These are phyloP conservation scores for Metrosideros polymorpha DNA, from an alignment of 441 rosid species.

Conservation along the genomic window DNA sequence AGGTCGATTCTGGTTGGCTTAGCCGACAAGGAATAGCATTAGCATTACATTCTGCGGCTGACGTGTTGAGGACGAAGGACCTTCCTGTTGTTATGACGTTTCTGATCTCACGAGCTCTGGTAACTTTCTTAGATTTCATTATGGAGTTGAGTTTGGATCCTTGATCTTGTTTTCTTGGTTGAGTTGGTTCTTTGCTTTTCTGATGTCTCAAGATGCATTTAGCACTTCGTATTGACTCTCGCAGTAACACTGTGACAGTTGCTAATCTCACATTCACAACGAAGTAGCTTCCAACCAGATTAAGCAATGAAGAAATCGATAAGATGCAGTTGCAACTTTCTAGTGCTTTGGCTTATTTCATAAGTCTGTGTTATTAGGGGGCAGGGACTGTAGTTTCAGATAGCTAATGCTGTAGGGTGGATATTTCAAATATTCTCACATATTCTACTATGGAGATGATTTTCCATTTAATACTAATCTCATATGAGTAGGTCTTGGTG, in stretches of 20 bases:
- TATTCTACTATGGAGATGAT: background rate
- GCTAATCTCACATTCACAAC: background rate
- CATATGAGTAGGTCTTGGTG: background rate
- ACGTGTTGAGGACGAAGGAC: conserved; percentile 88
- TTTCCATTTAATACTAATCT: background rate
- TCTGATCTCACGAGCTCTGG: conserved; percentile 95
- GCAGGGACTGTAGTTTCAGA: background rate
- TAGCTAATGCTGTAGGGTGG: background rate
- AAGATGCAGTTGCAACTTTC: background rate
- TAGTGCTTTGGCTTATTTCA: background rate
- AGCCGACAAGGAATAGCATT: conserved; percentile 95
- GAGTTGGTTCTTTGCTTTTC: conserved; percentile 12
- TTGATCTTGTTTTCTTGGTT: no score
- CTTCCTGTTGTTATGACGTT: conserved; percentile 99
- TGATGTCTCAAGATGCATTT: background rate
- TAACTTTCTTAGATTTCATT: conserved; percentile 9
- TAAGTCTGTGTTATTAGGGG: background rate
- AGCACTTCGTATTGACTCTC: background rate
- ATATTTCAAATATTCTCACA: background rate
- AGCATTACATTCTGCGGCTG: conserved; percentile 91
- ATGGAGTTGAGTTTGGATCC: background rate
- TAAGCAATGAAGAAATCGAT: background rate
- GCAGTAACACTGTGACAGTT: background rate
- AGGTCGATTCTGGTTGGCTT: conserved; percentile 81
- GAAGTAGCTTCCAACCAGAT: background rate